These are phyloP conservation scores for Cardamine occulta DNA, from an alignment of 345 rosid genomes.

Conservation along the genomic window DNA sequence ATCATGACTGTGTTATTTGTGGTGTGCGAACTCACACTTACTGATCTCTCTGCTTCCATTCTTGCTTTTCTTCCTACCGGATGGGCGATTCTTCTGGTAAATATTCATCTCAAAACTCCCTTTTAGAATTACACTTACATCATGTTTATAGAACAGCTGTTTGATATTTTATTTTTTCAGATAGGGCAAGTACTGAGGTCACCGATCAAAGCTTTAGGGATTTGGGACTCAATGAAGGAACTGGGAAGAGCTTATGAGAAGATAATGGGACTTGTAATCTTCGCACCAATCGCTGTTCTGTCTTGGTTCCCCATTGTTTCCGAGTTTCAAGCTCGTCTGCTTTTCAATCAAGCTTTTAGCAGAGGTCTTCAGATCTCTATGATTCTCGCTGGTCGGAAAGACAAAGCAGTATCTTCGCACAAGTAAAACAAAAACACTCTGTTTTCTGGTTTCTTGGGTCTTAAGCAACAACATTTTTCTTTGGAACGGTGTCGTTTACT, in stretches of 20 bases:
- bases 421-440: conserved; percentile 19
- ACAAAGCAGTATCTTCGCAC: conserved; percentile 43
- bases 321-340: conserved; percentile 82
- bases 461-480: not conserved
- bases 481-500: not conserved
- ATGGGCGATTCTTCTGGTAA: conserved; percentile 91
- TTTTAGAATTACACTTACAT: conserved; percentile 14
- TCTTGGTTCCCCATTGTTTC: conserved; percentile 89
- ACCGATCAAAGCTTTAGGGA: conserved; percentile 51
- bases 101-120: conserved; percentile 17
- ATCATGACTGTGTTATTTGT: conserved; percentile 85
- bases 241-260: conserved; percentile 85
- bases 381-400: conserved; percentile 80
- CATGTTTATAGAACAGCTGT: conserved; percentile 2
- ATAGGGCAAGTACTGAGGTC: conserved; percentile 73
- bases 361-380: conserved; percentile 92
- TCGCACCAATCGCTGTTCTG: conserved; percentile 68
- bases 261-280: conserved; percentile 70
- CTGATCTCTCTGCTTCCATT: conserved; percentile 72
- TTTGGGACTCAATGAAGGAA: conserved; percentile 87
- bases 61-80: conserved; percentile 90
- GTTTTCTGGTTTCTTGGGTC: conserved; percentile 14
- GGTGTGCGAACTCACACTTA: conserved; percentile 58
- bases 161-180: conserved; percentile 33
- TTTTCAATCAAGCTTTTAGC: conserved; percentile 94